Conservation (phyloP, 1,139 yeast species). For the Taphrina deformans region DNA sequence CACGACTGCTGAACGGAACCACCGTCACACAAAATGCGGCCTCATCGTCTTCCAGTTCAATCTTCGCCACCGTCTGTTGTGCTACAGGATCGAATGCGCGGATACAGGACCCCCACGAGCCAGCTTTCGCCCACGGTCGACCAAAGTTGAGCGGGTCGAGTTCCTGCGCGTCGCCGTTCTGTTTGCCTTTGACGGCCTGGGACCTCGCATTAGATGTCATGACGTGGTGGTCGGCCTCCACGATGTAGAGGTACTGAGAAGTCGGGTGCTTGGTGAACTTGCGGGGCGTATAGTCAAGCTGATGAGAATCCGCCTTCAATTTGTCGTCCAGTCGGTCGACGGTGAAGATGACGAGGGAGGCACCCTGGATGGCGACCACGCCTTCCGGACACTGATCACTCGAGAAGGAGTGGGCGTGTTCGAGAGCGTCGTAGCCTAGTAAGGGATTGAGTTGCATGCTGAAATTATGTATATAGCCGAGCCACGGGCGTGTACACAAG, state of each 20-base stretch:
- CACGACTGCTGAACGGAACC: constrained; percentile 47
- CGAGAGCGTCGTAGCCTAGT: constrained; percentile 44
- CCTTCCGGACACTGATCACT: constrained; percentile 66
- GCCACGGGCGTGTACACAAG: constrained; percentile 49
- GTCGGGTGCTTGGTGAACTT: constrained; percentile 47
- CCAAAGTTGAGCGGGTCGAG: constrained; percentile 52
- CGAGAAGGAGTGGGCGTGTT: constrained; percentile 55
- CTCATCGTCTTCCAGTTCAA: constrained; percentile 52
- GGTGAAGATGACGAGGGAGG: constrained; percentile 59
- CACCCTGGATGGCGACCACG: constrained; percentile 61
- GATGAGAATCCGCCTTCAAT: constrained; percentile 50
- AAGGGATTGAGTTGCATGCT: constrained; percentile 45
- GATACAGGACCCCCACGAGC: constrained; percentile 56
- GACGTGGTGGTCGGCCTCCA: constrained; percentile 53
- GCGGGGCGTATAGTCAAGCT: constrained; percentile 58
- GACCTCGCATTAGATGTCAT: constrained; percentile 40
- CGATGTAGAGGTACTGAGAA: constrained; percentile 47
- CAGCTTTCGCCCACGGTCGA: constrained; percentile 42
- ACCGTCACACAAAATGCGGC: constrained; percentile 49
- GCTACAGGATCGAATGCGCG: constrained; percentile 53
- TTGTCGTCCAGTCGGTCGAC: constrained; percentile 57
- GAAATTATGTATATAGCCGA: constrained; percentile 45
- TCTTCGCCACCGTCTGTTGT: constrained; percentile 48
- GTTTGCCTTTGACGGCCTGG: constrained; percentile 23
- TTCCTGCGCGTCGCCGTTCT: constrained; percentile 42